Conservation (phyloP, 768 basidiomycete species). For the Trametes cingulata region DNA sequence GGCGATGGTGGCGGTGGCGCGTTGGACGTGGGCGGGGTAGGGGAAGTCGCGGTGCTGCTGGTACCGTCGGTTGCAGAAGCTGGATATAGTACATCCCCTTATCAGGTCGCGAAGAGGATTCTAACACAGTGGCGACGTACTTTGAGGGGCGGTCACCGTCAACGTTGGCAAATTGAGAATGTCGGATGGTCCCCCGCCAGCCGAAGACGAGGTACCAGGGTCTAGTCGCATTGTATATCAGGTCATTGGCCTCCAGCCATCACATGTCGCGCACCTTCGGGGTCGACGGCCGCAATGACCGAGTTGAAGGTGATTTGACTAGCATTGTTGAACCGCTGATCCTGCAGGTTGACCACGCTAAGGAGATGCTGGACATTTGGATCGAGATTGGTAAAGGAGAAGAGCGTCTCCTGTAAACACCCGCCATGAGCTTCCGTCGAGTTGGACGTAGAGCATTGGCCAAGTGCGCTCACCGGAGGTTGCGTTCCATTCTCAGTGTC, state of each 20-base stretch:
- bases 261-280: neutral
- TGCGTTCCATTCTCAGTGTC: slow-evolving; percentile 22
- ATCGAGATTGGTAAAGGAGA: slow-evolving; percentile 31
- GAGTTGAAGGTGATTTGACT: slow-evolving; percentile 32
- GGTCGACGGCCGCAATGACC: slow-evolving; percentile 19
- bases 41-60: neutral
- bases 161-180: slow-evolving; percentile 9
- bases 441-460: neutral
- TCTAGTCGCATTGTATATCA: neutral
- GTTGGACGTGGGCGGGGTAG: neutral
- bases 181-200: neutral
- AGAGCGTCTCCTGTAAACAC: slow-evolving; percentile 28
- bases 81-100: neutral
- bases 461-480: slow-evolving; percentile 21
- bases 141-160: neutral
- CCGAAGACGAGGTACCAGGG: neutral
- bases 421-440: neutral
- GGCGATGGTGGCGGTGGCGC: no score
- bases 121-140: no score
- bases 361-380: slow-evolving; percentile 28
- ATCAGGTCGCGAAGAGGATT: neutral
- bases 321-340: slow-evolving; percentile 16
- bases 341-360: slow-evolving; percentile 30
- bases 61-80: neutral
- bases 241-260: neutral